These are phyloP conservation scores for Bruguiera hainesii DNA, from an alignment of 441 rosid species.

Conservation along the genomic window DNA sequence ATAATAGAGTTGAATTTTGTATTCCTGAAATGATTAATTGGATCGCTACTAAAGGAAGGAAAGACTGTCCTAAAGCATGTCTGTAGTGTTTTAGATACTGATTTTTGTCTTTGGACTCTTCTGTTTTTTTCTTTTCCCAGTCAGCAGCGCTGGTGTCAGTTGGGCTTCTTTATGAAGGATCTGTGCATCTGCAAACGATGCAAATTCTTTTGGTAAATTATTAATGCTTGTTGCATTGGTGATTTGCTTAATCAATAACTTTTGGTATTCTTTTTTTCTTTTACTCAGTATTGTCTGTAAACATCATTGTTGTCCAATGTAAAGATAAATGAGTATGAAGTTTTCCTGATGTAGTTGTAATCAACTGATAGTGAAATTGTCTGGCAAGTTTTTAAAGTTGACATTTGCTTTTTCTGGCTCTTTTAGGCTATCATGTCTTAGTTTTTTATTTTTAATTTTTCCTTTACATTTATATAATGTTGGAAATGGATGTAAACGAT, in stretches of 20 bases:
- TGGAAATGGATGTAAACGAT: no score
- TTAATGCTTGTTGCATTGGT: slow-evolving; percentile 7
- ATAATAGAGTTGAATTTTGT: not conserved
- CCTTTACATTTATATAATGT: not conserved
- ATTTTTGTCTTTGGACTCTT: slow-evolving; percentile 9
- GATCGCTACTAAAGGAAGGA: not conserved
- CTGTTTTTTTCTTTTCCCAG: slow-evolving; percentile 36
- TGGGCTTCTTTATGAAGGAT: slow-evolving; percentile 96
- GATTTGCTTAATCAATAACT: not conserved
- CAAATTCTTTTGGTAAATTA: slow-evolving; percentile 74
- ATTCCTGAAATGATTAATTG: not conserved
- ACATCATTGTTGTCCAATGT: slow-evolving; percentile 1
- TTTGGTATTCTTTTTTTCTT: not conserved
- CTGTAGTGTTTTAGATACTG: slow-evolving; percentile 12
- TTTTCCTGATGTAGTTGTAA: not conserved
- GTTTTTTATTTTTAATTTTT: not conserved
- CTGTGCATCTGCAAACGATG: slow-evolving; percentile 90
- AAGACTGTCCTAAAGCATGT: not conserved
- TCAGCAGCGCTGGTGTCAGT: slow-evolving; percentile 91
- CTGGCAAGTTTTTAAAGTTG: not conserved
- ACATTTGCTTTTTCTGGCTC: no score
- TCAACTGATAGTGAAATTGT: not conserved
- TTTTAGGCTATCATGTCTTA: no score
- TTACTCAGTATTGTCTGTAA: not conserved
- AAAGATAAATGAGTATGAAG: slow-evolving; percentile 7